Evolutionary conservation across 2,329 filamentous ascomycete genomes (phyloP).

Genomic region (Grosmannia serpens): DNA sequence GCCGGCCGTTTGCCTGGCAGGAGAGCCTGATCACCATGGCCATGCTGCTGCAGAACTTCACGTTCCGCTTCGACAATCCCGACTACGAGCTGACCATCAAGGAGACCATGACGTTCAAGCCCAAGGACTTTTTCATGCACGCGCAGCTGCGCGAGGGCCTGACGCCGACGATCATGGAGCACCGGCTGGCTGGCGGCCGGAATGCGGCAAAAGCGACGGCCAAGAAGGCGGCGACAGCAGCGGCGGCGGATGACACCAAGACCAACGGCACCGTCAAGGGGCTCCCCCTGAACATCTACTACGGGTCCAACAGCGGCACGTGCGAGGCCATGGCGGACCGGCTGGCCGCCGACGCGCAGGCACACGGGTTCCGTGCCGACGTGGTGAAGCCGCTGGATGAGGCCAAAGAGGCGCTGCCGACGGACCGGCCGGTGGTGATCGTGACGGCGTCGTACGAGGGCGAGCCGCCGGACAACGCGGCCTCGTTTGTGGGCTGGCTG

Average conservation of each 20-base stretch:
- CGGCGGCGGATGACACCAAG: background rate
- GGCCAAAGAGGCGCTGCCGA: conserved; percentile 53
- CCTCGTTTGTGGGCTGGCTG: conserved; percentile 55
- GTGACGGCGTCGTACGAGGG: conserved; percentile 63
- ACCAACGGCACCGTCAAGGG: conserved; percentile 18
- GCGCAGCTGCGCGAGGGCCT: conserved; percentile 51
- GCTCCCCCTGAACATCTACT: conserved; percentile 51
- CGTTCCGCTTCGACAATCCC: conserved; percentile 51
- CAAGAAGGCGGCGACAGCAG: conserved; percentile 18
- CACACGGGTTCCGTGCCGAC: conserved; percentile 18
- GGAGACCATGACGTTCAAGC: conserved; percentile 50
- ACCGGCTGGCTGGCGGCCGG: conserved; percentile 33
- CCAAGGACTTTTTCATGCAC: conserved; percentile 50
- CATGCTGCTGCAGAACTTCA: conserved; percentile 59
- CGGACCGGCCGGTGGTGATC: conserved; percentile 50
- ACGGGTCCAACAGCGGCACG: conserved; percentile 48
- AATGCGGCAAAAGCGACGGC: conserved; percentile 18
- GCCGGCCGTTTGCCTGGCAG: conserved; percentile 63
- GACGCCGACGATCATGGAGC: conserved; percentile 34
- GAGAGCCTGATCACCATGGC: conserved; percentile 52
- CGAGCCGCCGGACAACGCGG: conserved; percentile 61
- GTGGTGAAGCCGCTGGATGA: conserved; percentile 54
- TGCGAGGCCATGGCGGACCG: conserved; percentile 58
- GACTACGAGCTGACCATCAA: conserved; percentile 44
- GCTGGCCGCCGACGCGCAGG: conserved; percentile 32